phyloP scores from a whole-genome alignment of 345 rosid species.

The Anacardium occidentale region DNA sequence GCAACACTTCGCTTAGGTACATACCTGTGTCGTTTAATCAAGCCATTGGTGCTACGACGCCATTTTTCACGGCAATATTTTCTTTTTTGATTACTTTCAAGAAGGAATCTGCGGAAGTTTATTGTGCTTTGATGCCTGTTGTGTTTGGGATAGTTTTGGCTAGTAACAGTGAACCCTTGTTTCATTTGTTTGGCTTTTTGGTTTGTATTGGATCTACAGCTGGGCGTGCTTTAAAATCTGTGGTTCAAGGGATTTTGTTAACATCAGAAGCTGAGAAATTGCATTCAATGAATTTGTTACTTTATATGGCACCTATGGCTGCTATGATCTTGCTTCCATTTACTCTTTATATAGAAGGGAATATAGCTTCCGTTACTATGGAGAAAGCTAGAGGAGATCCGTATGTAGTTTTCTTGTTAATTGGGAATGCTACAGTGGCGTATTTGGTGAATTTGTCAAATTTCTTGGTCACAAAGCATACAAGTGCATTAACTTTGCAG shows the following conservation, averaged over 20 bases:
- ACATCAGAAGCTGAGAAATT: constrained; percentile 90
- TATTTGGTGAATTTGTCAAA: constrained; percentile 92
- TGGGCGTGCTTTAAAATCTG: constrained; percentile 93
- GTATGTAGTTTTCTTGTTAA: constrained; percentile 61
- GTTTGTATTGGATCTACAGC: constrained; percentile 93
- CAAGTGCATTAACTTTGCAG: constrained; percentile 94
- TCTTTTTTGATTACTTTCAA: constrained; percentile 87
- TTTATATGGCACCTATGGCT: constrained; percentile 98
- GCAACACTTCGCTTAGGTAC: constrained; percentile 88
- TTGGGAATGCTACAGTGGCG: constrained; percentile 95
- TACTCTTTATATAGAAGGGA: constrained; percentile 90
- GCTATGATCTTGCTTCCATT: constrained; percentile 87
- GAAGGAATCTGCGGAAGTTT: constrained; percentile 82
- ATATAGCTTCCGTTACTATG: constrained; percentile 62
- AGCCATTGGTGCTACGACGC: constrained; percentile 97
- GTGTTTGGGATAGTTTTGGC: constrained; percentile 93
- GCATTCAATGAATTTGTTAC: constrained; percentile 88
- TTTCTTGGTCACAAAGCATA: constrained; percentile 96
- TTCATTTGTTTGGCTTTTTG: constrained; percentile 87
- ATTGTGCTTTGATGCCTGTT: constrained; percentile 81
- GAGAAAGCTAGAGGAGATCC: constrained; percentile 77
- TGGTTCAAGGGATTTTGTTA: constrained; percentile 78
- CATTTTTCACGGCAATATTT: constrained; percentile 94
- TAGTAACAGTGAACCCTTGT: constrained; percentile 87
- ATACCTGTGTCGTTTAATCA: constrained; percentile 97